Percentiles rank a stretch among this genome's conserved stretches.
These are phyloP conservation scores for Colletotrichum sp. DNA, from an alignment of 2,329 filamentous ascomycete species.

Conservation along the genomic window DNA sequence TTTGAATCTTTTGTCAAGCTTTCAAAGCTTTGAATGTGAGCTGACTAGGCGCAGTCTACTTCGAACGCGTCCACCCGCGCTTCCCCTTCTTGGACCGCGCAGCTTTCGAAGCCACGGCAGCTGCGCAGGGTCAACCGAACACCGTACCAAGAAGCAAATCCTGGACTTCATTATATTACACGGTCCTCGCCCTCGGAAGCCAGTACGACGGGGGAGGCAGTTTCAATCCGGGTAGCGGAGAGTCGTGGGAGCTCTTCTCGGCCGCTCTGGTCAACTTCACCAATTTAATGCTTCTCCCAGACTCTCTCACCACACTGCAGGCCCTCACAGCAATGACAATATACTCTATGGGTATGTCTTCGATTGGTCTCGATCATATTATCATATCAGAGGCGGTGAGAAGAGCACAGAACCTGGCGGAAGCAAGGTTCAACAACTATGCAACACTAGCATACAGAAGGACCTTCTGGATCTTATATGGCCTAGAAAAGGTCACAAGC, in stretches of 20 bases:
- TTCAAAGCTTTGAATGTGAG: not conserved
- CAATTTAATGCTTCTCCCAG: slow-evolving; percentile 33
- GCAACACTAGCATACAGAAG: slow-evolving; percentile 26
- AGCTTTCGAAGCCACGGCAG: slow-evolving; percentile 5
- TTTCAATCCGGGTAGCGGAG: slow-evolving; percentile 19
- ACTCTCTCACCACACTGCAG: slow-evolving; percentile 32
- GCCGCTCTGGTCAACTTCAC: slow-evolving; percentile 30
- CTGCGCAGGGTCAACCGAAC: not conserved
- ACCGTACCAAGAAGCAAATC: slow-evolving; percentile 9
- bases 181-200: slow-evolving; percentile 34
- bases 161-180: slow-evolving; percentile 38
- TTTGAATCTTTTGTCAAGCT: no score
- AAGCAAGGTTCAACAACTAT: slow-evolving; percentile 21
- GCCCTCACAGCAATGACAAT: slow-evolving; percentile 34
- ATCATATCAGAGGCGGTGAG: slow-evolving; percentile 33
- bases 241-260: slow-evolving; percentile 24
- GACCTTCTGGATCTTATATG: slow-evolving; percentile 45
- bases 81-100: slow-evolving; percentile 38
- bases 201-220: slow-evolving; percentile 30
- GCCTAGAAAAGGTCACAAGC: slow-evolving; percentile 37
- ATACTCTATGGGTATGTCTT: slow-evolving; percentile 29
- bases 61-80: slow-evolving; percentile 36
- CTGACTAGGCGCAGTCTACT: slow-evolving; percentile 32
- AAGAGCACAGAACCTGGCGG: slow-evolving; percentile 31
- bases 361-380: slow-evolving; percentile 25